A percentile compares a stretch with the other conserved stretches of the same genome.
Conservation (phyloP, 2,329 filamentous ascomycete genomes). For the Exophiala oligosperma region DNA sequence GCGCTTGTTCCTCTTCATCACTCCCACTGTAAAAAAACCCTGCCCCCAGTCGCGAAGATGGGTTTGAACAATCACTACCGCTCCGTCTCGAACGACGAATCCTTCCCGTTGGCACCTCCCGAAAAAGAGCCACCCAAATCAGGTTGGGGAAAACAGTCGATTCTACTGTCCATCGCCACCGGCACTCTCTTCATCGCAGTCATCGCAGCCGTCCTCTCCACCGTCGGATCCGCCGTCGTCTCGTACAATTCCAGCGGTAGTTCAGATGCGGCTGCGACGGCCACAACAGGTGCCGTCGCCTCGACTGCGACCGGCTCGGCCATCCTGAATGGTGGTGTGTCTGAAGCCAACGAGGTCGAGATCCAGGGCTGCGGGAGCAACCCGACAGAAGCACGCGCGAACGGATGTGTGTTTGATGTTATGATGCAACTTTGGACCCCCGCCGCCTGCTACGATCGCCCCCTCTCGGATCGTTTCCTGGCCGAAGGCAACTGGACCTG, state of each 20-base stretch:
- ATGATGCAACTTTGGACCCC: slow-evolving; percentile 32
- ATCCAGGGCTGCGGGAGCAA: slow-evolving; percentile 26
- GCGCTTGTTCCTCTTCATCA: not conserved
- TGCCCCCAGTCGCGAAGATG: slow-evolving; percentile 9
- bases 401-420: slow-evolving; percentile 29
- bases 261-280: slow-evolving; percentile 2
- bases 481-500: slow-evolving; percentile 30
- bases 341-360: slow-evolving; percentile 3
- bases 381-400: slow-evolving; percentile 22
- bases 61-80: slow-evolving; percentile 23
- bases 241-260: slow-evolving; percentile 4
- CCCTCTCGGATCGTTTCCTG: slow-evolving; percentile 27
- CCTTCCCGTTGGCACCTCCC: slow-evolving; percentile 15
- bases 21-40: not conserved
- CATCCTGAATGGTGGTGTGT: slow-evolving; percentile 15
- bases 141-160: slow-evolving; percentile 25
- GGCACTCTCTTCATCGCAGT: slow-evolving; percentile 23
- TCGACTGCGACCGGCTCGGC: slow-evolving; percentile 4
- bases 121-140: slow-evolving; percentile 11
- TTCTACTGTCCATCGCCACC: slow-evolving; percentile 22
- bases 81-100: slow-evolving; percentile 22
- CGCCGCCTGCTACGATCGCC: slow-evolving; percentile 24
- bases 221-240: slow-evolving; percentile 21
- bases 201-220: slow-evolving; percentile 21
- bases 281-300: slow-evolving; percentile 9